These are phyloP conservation scores for Rhodotorula sp. DNA, from an alignment of 1,284 basidiomycete species.

Conservation along the genomic window DNA sequence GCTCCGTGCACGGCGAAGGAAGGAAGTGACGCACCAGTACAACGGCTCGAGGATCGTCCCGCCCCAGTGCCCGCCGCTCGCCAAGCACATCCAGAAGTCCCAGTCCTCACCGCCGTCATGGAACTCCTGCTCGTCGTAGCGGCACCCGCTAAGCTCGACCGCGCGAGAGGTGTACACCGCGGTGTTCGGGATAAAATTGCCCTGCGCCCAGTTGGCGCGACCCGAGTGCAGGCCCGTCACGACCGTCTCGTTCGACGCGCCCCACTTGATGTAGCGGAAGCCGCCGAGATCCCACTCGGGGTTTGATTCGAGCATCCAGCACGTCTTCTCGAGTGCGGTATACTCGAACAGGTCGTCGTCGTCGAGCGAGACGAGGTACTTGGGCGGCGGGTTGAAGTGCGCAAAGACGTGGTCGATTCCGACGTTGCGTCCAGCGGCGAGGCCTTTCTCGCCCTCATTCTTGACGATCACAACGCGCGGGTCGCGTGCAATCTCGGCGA, in stretches of 20 bases:
- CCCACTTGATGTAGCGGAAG: slow-evolving; percentile 42
- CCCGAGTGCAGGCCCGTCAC: slow-evolving; percentile 38
- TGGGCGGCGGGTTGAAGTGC: slow-evolving; percentile 13
- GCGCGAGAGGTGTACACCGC: slow-evolving; percentile 31
- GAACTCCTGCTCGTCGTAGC: slow-evolving; percentile 38
- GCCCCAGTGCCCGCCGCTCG: slow-evolving; percentile 39
- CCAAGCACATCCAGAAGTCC: slow-evolving; percentile 46
- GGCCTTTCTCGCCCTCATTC: slow-evolving; percentile 30
- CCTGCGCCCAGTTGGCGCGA: slow-evolving; percentile 27
- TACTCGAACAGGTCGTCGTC: slow-evolving; percentile 44
- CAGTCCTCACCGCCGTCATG: slow-evolving; percentile 42
- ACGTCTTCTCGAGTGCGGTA: slow-evolving; percentile 42
- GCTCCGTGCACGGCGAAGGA: no score
- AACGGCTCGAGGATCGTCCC: slow-evolving; percentile 38
- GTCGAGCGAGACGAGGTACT: slow-evolving; percentile 37
- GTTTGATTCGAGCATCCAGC: slow-evolving; percentile 43
- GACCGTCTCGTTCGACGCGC: slow-evolving; percentile 40
- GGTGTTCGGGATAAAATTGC: slow-evolving; percentile 43
- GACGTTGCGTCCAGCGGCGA: slow-evolving; percentile 35
- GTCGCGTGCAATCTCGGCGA: slow-evolving; percentile 24
- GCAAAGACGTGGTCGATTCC: slow-evolving; percentile 29
- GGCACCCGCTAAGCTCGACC: slow-evolving; percentile 20
- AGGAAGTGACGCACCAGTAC: slow-evolving; percentile 32
- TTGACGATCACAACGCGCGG: slow-evolving; percentile 35
- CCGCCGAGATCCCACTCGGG: slow-evolving; percentile 39